phyloP scores from a whole-genome alignment of 805 yeast species.

The Brettanomyces anomalus region DNA sequence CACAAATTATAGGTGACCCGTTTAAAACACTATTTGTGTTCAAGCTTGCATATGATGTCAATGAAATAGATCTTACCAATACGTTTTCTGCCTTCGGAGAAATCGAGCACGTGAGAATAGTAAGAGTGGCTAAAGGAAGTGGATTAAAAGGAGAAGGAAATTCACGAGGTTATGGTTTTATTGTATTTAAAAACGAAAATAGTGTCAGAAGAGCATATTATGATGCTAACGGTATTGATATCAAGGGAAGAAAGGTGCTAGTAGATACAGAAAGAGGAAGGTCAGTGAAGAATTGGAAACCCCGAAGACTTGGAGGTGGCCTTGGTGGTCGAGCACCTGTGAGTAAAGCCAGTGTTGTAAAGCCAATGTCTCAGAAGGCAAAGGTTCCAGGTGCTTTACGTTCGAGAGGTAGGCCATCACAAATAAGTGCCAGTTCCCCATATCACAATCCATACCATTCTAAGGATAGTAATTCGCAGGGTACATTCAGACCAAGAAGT shows the following conservation, averaged over 20 bases:
- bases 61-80: slow-evolving; percentile 61
- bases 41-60: slow-evolving; percentile 53
- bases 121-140: slow-evolving; percentile 47
- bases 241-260: slow-evolving; percentile 47
- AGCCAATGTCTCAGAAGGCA: too few species aligned
- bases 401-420: too few species aligned
- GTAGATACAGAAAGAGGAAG: slow-evolving; percentile 71
- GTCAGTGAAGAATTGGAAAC: slow-evolving; percentile 56
- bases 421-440: too few species aligned
- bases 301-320: slow-evolving; percentile 82
- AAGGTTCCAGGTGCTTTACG: too few species aligned
- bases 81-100: slow-evolving; percentile 59
- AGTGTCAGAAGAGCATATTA: slow-evolving; percentile 57
- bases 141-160: slow-evolving; percentile 1
- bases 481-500: too few species aligned
- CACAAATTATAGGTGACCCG: slow-evolving; percentile 61
- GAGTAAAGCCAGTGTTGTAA: too few species aligned
- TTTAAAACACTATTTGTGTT: slow-evolving; percentile 71
- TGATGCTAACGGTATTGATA: slow-evolving; percentile 43
- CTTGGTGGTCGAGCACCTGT: slow-evolving; percentile 56
- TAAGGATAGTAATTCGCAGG: too few species aligned
- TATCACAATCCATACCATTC: too few species aligned
- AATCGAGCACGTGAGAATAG: slow-evolving; percentile 53
- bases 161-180: slow-evolving; percentile 70
- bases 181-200: slow-evolving; percentile 52